Base-by-base conservation (phyloP, 768 basidiomycete species). In the Xerocomus spinulosus region DNA sequence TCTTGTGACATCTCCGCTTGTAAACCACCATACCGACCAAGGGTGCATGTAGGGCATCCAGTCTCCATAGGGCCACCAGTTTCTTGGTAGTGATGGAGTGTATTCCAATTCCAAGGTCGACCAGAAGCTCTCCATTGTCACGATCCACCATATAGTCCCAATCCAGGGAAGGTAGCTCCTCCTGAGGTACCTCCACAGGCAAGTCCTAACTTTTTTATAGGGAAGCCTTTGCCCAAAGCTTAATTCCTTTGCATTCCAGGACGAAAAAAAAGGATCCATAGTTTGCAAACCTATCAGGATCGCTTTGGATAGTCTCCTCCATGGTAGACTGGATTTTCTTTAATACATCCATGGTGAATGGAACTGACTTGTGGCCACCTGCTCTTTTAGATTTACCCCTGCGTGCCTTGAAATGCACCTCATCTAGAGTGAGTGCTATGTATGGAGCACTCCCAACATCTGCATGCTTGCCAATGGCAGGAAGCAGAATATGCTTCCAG, bases 181-280 rank as follows among this genome's bases (percentile, higher is more conserved):
- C 14, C 5, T 20, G 15, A 4, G 42, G 41, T 10, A 36, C 15
- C 3, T 42, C 21, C 9, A 42, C 15, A 15, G 34, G 21, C 8
- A 14, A 25, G 17, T 30, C 13, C 13, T 25, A n/a, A 12, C 13
- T 20, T 12, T 14, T 35, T 3, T 25, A 10, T 12, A 25, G n/a
- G 23, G 30, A 42, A 3, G 23, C n/a, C 26, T 44, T 47, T 0
- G 47, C 40, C 30, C 14, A 37, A 0, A 49, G 37, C 44, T 55
- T 55, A 18, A 52, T 26, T 10, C 46, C 49, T 18, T 52, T 58
- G 28, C 29, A 42, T 1, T 54, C 55, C 2, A 56, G 25, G 1
- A 54, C 32, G 34, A 56, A 55, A 37, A 50, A 56, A 25, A 54
- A 57, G 0, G 50, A 57, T 0, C 48, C 57, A 46, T 40, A 58